Conservation (phyloP, 176 grass and related monocot species). For the Lolium multiflorum region DNA sequence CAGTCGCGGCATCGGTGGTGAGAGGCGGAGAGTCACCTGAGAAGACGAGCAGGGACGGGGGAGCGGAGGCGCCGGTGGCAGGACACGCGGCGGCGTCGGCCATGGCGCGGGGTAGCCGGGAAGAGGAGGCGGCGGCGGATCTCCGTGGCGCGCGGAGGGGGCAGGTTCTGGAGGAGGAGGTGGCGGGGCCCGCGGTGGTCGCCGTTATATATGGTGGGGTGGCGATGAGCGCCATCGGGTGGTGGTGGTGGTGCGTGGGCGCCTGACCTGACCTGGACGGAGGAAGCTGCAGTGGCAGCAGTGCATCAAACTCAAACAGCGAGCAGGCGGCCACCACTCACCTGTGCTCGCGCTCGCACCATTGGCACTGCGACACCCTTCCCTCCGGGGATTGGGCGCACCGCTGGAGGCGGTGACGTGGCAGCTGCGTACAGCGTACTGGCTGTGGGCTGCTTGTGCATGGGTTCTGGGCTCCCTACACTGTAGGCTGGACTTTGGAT, state of each 20-base stretch:
- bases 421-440: not conserved
- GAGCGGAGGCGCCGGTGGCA: not conserved
- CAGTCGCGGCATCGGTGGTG: not conserved
- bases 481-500: too few relatives aligned
- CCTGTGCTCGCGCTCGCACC: not conserved
- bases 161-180: conserved; percentile 1
- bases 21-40: conserved; percentile 55
- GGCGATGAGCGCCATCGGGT: conserved; percentile 51
- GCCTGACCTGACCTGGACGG: not conserved
- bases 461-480: too few relatives aligned
- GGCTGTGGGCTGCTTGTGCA: too few relatives aligned
- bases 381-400: not conserved
- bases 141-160: conserved; percentile 32
- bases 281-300: conserved; percentile 21
- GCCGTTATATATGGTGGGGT: conserved; percentile 27
- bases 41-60: conserved; percentile 88
- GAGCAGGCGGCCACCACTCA: not conserved
- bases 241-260: not conserved
- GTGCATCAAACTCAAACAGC: conserved; percentile 28
- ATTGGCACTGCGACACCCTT: not conserved
- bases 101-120: conserved; percentile 28
- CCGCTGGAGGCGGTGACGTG: not conserved
- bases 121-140: conserved; percentile 36
- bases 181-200: not conserved
- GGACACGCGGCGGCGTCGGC: conserved; percentile 21